These are phyloP conservation scores for Persicaria maculosa DNA, from an alignment of 148 eudicot genomes.

Conservation along the genomic window DNA sequence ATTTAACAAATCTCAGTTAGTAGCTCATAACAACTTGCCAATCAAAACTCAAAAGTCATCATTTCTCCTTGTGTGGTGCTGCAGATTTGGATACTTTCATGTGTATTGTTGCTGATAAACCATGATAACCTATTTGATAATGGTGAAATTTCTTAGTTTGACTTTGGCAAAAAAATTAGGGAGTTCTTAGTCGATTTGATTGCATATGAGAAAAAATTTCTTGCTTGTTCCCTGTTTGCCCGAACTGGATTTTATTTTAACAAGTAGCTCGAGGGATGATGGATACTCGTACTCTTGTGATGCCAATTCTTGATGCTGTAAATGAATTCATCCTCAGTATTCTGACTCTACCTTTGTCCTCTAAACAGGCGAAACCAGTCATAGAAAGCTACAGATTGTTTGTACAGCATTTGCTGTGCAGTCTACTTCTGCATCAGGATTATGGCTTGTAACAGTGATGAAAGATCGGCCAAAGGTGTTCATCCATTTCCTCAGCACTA, in stretches of 20 bases:
- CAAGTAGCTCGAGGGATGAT: too few species aligned
- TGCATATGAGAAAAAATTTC: too few species aligned
- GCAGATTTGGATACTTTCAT: background rate
- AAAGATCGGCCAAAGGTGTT: slow-evolving; percentile 1
- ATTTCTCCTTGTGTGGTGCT: background rate
- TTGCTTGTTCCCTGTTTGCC: too few species aligned
- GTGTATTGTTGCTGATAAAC: background rate
- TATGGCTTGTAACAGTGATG: background rate
- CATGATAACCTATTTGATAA: background rate
- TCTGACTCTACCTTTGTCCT: background rate
- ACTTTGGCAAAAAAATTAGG: too few species aligned
- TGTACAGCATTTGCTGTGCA: slow-evolving; percentile 10
- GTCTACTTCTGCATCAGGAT: background rate
- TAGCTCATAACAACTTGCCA: background rate
- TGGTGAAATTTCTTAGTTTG: background rate
- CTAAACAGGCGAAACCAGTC: background rate
- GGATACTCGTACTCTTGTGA: too few species aligned
- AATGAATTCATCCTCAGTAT: too few species aligned
- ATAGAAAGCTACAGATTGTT: background rate
- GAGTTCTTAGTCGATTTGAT: too few species aligned
- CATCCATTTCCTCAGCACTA: background rate
- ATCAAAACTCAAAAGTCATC: background rate
- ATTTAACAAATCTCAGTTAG: background rate
- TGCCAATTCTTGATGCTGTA: too few species aligned
- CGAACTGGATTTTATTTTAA: too few species aligned